Percentiles rank a stretch among this genome's conserved stretches.
phyloP scores from a whole-genome alignment of 148 eudicot genomes.

The Salicornia ramosissima region DNA sequence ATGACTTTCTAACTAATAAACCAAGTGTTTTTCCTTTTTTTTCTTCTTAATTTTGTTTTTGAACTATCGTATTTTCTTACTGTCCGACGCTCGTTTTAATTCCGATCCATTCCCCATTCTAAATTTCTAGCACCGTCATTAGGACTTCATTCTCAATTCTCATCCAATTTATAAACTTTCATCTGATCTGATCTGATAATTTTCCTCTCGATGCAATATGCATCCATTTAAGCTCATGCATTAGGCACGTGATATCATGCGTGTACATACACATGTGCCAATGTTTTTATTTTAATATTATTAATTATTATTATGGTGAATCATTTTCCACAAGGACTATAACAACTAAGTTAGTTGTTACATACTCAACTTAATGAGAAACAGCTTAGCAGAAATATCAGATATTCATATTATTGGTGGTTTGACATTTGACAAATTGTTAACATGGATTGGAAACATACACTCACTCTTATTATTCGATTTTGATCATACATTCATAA shows the following conservation, averaged over 20 bases:
- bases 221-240: background rate
- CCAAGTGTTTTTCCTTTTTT: too few relatives aligned
- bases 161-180: background rate
- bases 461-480: too few relatives aligned
- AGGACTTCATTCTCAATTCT: too few relatives aligned
- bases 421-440: background rate
- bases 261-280: background rate
- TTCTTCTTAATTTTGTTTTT: too few relatives aligned
- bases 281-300: background rate
- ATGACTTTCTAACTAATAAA: too few relatives aligned
- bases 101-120: too few relatives aligned
- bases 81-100: too few relatives aligned
- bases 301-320: background rate
- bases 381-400: constrained; percentile 11
- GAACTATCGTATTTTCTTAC: too few relatives aligned
- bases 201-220: too few relatives aligned
- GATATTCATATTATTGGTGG: background rate
- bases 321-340: constrained; percentile 7
- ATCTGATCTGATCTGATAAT: too few relatives aligned
- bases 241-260: constrained; percentile 8
- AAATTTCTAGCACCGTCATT: too few relatives aligned
- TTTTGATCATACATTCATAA: background rate
- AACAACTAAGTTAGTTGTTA: background rate
- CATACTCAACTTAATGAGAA: background rate
- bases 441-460: too few relatives aligned